Evolutionary conservation across 768 basidiomycete genomes (phyloP), one percentile per base, ranked within the genome.

Genomic region (Pholiota molesta): DNA sequence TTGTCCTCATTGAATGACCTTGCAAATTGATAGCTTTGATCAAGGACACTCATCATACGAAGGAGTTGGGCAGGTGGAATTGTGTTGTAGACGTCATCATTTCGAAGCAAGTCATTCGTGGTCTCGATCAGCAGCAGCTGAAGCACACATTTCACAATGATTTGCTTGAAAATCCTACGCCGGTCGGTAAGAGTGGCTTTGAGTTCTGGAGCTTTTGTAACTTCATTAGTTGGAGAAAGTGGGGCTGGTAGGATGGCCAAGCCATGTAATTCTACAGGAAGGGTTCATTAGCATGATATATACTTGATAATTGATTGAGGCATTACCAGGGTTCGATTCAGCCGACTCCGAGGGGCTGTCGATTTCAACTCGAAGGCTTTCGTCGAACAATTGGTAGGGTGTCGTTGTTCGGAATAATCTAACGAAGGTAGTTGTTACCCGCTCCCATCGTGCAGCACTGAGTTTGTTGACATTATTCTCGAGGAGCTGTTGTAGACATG

Each of bases 111-210:
- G 66, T 99, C 97, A 70, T 95, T 95, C 2, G 96, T 97, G 7
- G 94, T 99, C 78, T 99, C 97, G 65, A 99, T 99, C 39, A 99
- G 83, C 57, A 99, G 82, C 21, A 99, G 78, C 69, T 99, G 97
- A 31, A 99, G 84, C 21, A 99, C 97, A 74, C 97, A 99, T 90
- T 99, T 99, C 66, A 98, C 95, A 63, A 99, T 99, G 76, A 99
- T 99, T 74, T 99, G 97, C 72, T 95, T 92, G 87, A 99, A 99
- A 59, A 93, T 86, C 45, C 89, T 85, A 49, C 93, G 87, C 57
- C 95, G 89, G 66, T 91, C 91, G 55, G 77, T 80, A 47, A 87
- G 75, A 6, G 88, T 85, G n/a, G 84, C 77, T 63, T 83, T 81
- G 10, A 77, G 70, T 65, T 83, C 83, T 8, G 75, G 65, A 60